phyloP scores from a whole-genome alignment of 1,284 basidiomycete genomes.

The Pyrrhoderma noxium region DNA sequence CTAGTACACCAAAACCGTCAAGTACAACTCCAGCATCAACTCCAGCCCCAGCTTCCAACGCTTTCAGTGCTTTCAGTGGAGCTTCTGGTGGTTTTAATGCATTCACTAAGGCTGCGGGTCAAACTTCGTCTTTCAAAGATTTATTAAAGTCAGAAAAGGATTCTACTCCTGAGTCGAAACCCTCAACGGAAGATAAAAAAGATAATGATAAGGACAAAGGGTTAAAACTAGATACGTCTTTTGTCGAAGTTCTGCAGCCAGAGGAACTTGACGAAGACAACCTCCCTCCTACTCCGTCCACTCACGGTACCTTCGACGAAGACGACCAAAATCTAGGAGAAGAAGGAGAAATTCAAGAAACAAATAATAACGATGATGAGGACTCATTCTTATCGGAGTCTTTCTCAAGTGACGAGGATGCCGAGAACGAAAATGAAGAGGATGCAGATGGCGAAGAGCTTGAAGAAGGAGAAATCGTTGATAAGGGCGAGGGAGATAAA shows the following conservation, averaged over 20 bases:
- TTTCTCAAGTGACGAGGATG: constrained; percentile 25
- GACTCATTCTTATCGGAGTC: constrained; percentile 20
- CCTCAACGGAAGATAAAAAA: neutral
- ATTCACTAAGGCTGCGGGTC: constrained; percentile 24
- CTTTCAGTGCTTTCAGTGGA: constrained; percentile 35
- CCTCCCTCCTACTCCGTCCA: constrained; percentile 16
- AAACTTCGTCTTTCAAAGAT: constrained; percentile 34
- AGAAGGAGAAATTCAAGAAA: constrained; percentile 20
- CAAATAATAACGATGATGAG: constrained; percentile 22
- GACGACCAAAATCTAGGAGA: constrained; percentile 20
- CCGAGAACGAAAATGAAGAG: constrained; percentile 27
- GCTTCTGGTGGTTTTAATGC: constrained; percentile 35
- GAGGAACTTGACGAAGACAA: constrained; percentile 15
- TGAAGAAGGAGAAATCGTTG: constrained; percentile 12
- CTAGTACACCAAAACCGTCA: constrained; percentile 16
- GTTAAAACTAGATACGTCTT: constrained; percentile 4
- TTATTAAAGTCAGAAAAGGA: constrained; percentile 28
- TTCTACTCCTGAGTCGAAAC: constrained; percentile 1
- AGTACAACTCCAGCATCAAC: constrained; percentile 28
- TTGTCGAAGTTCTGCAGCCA: constrained; percentile 10
- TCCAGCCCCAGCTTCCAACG: constrained; percentile 32
- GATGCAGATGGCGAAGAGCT: constrained; percentile 23
- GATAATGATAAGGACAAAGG: constrained; percentile 21
- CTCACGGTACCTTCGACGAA: constrained; percentile 14
- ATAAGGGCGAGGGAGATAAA: neutral